Evolutionary conservation across 129 eudicot species (phyloP).

Genomic region (Pulicaria dysenterica): DNA sequence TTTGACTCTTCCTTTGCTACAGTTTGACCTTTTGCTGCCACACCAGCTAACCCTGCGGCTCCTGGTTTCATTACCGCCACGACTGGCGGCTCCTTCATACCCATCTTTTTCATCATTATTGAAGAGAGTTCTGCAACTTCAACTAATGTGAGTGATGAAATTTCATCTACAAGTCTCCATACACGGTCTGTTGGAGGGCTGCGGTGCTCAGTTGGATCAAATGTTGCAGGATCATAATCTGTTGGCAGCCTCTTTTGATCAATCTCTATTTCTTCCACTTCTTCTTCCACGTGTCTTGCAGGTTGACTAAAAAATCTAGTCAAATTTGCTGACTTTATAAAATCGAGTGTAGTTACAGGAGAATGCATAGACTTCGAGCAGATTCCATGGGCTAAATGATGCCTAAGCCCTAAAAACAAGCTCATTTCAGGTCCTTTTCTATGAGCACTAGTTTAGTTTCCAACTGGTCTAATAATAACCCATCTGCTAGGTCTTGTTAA

Average conservation of each 20-base stretch:
- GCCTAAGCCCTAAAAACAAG: conserved; percentile 49
- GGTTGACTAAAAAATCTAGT: conserved; percentile 57
- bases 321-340: conserved; percentile 31
- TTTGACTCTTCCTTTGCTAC: conserved; percentile 59
- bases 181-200: conserved; percentile 93
- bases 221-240: conserved; percentile 84
- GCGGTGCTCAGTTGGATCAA: conserved; percentile 81
- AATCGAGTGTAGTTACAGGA: conserved; percentile 20
- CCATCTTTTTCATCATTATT: conserved; percentile 74
- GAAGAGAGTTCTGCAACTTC: conserved; percentile 59
- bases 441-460: background rate
- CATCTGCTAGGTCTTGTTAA: conserved; percentile 27
- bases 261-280: conserved; percentile 64
- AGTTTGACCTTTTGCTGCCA: conserved; percentile 37
- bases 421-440: conserved; percentile 46
- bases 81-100: conserved; percentile 63
- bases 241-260: conserved; percentile 88
- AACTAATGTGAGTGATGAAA: conserved; percentile 56
- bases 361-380: conserved; percentile 33
- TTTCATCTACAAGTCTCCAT: conserved; percentile 89
- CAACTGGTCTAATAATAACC: conserved; percentile 16
- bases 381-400: conserved; percentile 45
- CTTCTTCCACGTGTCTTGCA: conserved; percentile 55
- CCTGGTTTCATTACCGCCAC: conserved; percentile 81
- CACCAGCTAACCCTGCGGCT: conserved; percentile 57